Base-by-base conservation (phyloP, 768 basidiomycete species). In the Psilocybe sp. region DNA sequence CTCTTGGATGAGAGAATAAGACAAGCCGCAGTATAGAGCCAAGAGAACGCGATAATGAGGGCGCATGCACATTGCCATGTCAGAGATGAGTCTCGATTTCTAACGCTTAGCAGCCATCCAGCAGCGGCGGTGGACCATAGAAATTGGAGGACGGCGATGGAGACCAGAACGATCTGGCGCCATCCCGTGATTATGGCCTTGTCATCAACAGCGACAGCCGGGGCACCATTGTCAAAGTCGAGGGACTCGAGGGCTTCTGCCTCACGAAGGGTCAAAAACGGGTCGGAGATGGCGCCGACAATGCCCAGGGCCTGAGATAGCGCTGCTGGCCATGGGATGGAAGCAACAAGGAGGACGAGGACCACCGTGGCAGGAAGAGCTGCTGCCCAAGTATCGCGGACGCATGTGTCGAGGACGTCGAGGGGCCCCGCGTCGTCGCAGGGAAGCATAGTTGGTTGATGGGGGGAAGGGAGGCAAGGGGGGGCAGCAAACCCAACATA, bases 61-160 rank as follows among this genome's bases (percentile, higher is more conserved):
- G 75, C 68, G 5, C 69, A 69, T 2, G 74, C 50, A n/a, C 66
- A 71, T 12, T 47, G 54, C 70, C 75, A 75, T 1, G 59, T 47
- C 23, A 57, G 55, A 15, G 59, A 47, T 0, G 60, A 49, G 15
- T 74, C 63, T 33, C 65, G 66, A 14, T 77, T 7, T 3, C 23
- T 7, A 28, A 28, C 3, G 23, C 23, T 70, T 14, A 83, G 55
- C 13, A 59, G 58, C 61, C 79, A 90, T 5, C 80, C 78, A n/a
- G 78, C 82, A 2, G 71, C 59, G n/a, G 72, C 74, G 2, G 85
- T 63, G 85, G 87, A 88, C 8, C 66, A 59, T 5, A 89, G 66
- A 0, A 78, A 69, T 56, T 86, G 77, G 4, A 75, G 33, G 33
- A 87, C 75, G 0, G 84, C 81, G 2, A 84, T 55, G 50, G 75